Percentiles rank a stretch among this genome's conserved stretches.
Conservation (phyloP, 2,329 filamentous ascomycete genomes). For the Paraphaeosphaeria sporulosa region DNA sequence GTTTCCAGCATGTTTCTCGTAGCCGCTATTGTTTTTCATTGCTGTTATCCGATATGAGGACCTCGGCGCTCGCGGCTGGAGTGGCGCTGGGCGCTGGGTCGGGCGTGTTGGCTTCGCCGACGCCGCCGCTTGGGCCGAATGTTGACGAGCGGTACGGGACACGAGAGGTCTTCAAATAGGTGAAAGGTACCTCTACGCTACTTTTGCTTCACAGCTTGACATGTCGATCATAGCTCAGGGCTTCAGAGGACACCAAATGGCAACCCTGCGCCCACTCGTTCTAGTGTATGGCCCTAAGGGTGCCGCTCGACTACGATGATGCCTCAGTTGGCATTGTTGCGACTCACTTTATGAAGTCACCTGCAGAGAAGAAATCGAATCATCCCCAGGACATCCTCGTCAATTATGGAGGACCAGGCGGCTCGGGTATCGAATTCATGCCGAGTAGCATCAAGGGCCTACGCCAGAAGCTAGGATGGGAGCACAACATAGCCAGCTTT, state of each 20-base stretch:
- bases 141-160: neutral
- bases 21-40: neutral
- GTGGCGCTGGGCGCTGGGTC: neutral
- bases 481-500: constrained; percentile 52
- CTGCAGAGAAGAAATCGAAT: constrained; percentile 43
- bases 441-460: constrained; percentile 16
- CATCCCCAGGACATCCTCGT: constrained; percentile 57
- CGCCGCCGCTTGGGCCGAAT: neutral
- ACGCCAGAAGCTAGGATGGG: constrained; percentile 23
- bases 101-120: neutral
- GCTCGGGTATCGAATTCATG: constrained; percentile 50
- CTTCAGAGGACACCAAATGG: constrained; percentile 16
- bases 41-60: neutral
- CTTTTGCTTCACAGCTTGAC: neutral
- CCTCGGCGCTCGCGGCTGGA: neutral
- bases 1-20: neutral
- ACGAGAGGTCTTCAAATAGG: neutral
- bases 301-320: constrained; percentile 53
- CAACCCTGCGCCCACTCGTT: constrained; percentile 52
- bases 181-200: neutral
- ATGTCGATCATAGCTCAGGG: neutral
- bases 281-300: constrained; percentile 57
- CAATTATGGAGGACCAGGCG: constrained; percentile 59
- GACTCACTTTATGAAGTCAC: constrained; percentile 56
- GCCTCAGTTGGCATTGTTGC: constrained; percentile 39